Conservation (phyloP, 345 rosid species). For the Toxicodendron radicans region DNA sequence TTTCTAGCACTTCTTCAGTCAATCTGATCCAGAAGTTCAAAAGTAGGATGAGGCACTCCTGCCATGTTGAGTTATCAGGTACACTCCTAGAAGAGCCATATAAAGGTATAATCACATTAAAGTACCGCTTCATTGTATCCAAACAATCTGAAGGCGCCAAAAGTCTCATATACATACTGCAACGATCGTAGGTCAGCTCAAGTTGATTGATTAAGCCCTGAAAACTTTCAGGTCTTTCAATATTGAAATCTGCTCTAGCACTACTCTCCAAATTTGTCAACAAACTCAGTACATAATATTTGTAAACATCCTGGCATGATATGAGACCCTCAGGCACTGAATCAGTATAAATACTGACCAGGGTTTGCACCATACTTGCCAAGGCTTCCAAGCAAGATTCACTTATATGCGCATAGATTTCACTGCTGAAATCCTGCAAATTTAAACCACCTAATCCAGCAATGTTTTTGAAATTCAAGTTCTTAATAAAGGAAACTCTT, state of each 20-base stretch:
- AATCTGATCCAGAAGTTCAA: slow-evolving; percentile 78
- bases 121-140: slow-evolving; percentile 61
- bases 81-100: slow-evolving; percentile 42
- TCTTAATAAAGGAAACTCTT: slow-evolving; percentile 72
- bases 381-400: slow-evolving; percentile 72
- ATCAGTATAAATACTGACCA: slow-evolving; percentile 42
- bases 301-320: slow-evolving; percentile 71
- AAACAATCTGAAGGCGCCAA: slow-evolving; percentile 62
- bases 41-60: slow-evolving; percentile 79
- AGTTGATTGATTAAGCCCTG: slow-evolving; percentile 59
- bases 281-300: slow-evolving; percentile 51
- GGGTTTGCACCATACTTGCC: slow-evolving; percentile 72
- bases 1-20: slow-evolving; percentile 75
- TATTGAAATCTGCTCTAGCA: slow-evolving; percentile 40
- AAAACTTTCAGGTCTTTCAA: slow-evolving; percentile 62
- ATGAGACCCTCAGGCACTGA: slow-evolving; percentile 56
- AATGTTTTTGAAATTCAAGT: slow-evolving; percentile 81
- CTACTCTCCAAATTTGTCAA: slow-evolving; percentile 51
- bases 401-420: slow-evolving; percentile 59
- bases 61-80: slow-evolving; percentile 91
- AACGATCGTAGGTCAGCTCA: slow-evolving; percentile 63
- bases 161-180: slow-evolving; percentile 53
- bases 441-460: slow-evolving; percentile 65
- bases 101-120: slow-evolving; percentile 48
- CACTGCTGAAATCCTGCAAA: slow-evolving; percentile 55